These are phyloP conservation scores for Thelonectria discophora DNA, from an alignment of 2,329 filamentous ascomycete species.

Conservation along the genomic window DNA sequence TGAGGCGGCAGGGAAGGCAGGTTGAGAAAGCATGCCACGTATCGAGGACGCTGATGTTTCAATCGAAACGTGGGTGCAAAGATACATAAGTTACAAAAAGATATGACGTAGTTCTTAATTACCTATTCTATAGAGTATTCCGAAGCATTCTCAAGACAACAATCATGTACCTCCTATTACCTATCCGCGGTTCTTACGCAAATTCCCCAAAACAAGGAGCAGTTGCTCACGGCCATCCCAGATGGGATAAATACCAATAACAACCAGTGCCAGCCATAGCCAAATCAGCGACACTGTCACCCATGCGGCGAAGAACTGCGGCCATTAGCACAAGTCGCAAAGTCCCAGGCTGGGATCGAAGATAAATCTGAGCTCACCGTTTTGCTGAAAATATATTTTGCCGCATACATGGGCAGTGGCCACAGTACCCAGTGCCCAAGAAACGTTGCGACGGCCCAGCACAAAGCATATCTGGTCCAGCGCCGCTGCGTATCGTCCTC, in stretches of 20 bases:
- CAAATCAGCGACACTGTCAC: slow-evolving; percentile 20
- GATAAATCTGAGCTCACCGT: not conserved
- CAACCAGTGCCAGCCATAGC: slow-evolving; percentile 22
- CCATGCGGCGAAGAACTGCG: slow-evolving; percentile 26
- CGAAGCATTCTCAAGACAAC: too few species aligned
- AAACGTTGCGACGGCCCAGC: slow-evolving; percentile 21
- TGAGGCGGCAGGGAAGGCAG: too few species aligned
- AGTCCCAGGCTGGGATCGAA: too few species aligned
- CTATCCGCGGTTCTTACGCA: not conserved
- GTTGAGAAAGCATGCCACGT: too few species aligned
- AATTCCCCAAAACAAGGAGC: not conserved
- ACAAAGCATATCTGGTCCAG: slow-evolving; percentile 18
- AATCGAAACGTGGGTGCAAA: too few species aligned
- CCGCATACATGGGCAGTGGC: slow-evolving; percentile 21
- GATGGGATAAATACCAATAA: slow-evolving; percentile 24
- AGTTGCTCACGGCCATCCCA: slow-evolving; percentile 22
- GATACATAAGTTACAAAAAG: too few species aligned
- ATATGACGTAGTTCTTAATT: too few species aligned
- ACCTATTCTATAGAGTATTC: too few species aligned
- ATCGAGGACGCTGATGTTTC: too few species aligned
- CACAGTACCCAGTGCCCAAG: slow-evolving; percentile 24
- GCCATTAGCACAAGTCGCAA: not conserved
- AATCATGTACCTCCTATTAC: not conserved
- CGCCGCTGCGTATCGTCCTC: slow-evolving; percentile 13
- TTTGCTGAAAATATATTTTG: slow-evolving; percentile 24